Evolutionary conservation across 2,329 filamentous ascomycete species (phyloP).

Genomic region (Aspergillus sp.): DNA sequence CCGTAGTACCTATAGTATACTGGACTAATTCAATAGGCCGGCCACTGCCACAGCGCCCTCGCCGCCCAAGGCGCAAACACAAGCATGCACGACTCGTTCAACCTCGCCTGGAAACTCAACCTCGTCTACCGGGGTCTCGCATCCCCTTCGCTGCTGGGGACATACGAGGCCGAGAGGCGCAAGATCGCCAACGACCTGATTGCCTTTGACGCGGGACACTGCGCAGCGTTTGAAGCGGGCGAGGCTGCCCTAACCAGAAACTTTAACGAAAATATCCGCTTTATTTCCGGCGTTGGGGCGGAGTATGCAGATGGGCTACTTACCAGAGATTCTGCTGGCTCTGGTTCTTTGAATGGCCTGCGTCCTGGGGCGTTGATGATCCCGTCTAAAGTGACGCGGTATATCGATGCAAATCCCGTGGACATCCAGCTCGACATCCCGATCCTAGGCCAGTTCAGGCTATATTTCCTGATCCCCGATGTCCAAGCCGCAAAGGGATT

Average conservation of each 20-base stretch:
- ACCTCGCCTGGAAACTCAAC: constrained; percentile 38
- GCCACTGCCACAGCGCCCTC: constrained; percentile 32
- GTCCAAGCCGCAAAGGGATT: constrained; percentile 58
- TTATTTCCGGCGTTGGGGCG: constrained; percentile 71
- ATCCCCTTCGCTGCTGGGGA: constrained; percentile 22
- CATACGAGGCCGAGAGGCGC: constrained; percentile 32
- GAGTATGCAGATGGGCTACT: constrained; percentile 65
- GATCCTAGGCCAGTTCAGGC: constrained; percentile 72
- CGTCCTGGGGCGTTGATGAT: constrained; percentile 52
- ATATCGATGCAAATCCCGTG: constrained; percentile 75
- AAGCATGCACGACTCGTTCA: constrained; percentile 38
- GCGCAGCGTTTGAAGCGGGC: constrained; percentile 56
- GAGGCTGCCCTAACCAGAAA: constrained; percentile 66
- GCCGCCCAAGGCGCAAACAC: constrained; percentile 38
- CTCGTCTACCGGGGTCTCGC: constrained; percentile 27
- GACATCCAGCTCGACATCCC: constrained; percentile 77
- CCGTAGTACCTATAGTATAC: neutral
- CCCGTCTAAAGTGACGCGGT: constrained; percentile 70
- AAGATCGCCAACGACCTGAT: constrained; percentile 34
- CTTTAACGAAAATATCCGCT: constrained; percentile 69
- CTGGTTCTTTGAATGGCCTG: constrained; percentile 23
- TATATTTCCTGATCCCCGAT: constrained; percentile 69
- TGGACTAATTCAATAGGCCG: constrained; percentile 19
- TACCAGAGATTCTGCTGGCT: constrained; percentile 30
- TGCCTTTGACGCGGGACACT: constrained; percentile 43